phyloP scores from a whole-genome alignment of 768 basidiomycete genomes.

The Calocera cornea region DNA sequence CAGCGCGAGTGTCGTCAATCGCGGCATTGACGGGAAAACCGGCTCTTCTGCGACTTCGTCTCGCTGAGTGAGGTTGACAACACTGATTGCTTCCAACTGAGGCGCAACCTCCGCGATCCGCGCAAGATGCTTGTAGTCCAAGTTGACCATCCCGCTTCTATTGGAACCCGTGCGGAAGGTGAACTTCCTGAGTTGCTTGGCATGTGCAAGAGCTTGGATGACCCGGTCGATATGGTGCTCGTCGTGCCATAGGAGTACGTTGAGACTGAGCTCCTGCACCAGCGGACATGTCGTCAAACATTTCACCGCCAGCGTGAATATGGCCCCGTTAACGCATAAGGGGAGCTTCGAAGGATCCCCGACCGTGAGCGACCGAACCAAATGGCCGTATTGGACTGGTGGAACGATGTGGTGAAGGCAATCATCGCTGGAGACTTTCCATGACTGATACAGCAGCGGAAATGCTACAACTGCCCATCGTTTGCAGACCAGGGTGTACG shows the following conservation, averaged over 20 bases:
- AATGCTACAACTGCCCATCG: background rate
- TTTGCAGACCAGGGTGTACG: background rate
- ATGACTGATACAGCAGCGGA: background rate
- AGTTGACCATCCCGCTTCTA: background rate
- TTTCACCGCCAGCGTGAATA: background rate
- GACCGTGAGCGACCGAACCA: background rate
- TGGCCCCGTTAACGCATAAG: background rate
- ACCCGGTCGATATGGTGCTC: background rate
- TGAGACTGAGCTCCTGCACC: background rate
- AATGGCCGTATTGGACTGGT: background rate
- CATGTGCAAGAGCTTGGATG: background rate
- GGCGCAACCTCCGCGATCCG: background rate
- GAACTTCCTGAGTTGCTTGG: background rate
- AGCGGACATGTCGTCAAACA: background rate
- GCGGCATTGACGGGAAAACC: background rate
- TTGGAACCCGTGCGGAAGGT: background rate
- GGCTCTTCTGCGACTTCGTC: background rate
- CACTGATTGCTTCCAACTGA: background rate
- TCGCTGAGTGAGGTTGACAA: background rate
- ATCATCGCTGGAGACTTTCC: background rate
- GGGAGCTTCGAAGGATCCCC: background rate
- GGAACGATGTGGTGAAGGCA: background rate
- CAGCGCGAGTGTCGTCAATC: background rate
- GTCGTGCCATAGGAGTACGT: background rate
- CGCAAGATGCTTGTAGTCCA: background rate